Evolutionary conservation across 75 land plant species (phyloP), one percentile per base, ranked within the genome.

Genomic region (Sequoia sempervirens): DNA sequence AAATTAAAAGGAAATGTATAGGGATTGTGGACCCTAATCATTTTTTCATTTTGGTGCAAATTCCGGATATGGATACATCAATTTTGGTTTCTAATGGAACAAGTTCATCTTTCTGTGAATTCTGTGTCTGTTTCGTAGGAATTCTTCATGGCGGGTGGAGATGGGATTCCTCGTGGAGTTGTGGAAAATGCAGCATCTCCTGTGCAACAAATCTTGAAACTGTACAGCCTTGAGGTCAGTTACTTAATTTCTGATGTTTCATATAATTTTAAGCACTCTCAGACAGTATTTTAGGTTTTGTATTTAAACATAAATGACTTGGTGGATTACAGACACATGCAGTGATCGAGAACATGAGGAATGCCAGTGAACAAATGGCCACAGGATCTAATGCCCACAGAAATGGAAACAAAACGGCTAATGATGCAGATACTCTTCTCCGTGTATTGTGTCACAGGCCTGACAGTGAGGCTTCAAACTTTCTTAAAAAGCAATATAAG

Each of bases 71-170:
- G 13, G 73, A 70, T 70, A 32, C 12, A 32, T 32, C 30, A 30
- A 78, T 46, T 61, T 12, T 26, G 40, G 36, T 18, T 84, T 37
- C 30, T 58, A 69, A 40, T 81, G 30, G 20, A 17, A 79, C 34
- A 45, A n/a, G n/a, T 83, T 76, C 15, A 50, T 45, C 1, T 1
- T 26, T 45, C 15, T 85, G 36, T 32, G 4, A 79, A 64, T 87
- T 73, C 34, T 87, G 32, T 37, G 18, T 86, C 1, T n/a, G 30
- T 84, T 23, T 61, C 52, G 30, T 85, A 94, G 98, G 99, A 97
- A 50, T 96, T 97, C 84, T 97, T 97, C 56, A 97, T 96, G 82
- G 97, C 99, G 56, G 98, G 97, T 53, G 99, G 99, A 68, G 98
- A 97, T 83, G 99, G 99, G 32, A 91, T 97, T 82, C 98, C 98